These are phyloP conservation scores for Notholithocarpus densiflorus DNA, from an alignment of 306 rosid species.

Conservation along the genomic window DNA sequence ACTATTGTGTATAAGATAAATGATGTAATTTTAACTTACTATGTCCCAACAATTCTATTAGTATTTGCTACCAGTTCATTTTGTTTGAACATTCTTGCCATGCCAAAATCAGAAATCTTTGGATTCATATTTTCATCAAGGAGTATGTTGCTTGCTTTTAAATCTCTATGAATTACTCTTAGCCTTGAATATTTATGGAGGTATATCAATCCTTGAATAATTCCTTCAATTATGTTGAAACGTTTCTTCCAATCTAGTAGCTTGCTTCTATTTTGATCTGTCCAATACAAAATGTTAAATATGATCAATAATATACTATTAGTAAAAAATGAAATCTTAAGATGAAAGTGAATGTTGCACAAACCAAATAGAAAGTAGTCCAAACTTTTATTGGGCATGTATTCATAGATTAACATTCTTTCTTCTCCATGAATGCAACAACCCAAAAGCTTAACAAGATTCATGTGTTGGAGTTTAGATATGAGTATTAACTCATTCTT, in stretches of 20 bases:
- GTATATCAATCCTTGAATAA: constrained; percentile 26
- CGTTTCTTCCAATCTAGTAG: constrained; percentile 23
- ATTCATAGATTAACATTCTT: constrained; percentile 27
- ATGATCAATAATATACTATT: background rate
- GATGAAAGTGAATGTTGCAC: background rate
- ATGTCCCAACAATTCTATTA: background rate
- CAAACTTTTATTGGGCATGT: constrained; percentile 32
- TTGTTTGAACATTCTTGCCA: background rate
- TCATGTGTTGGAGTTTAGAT: constrained; percentile 31
- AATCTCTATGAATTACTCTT: constrained; percentile 14
- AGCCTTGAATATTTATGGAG: constrained; percentile 27
- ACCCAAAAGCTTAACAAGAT: constrained; percentile 28
- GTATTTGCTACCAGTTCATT: constrained; percentile 8
- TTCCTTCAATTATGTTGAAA: constrained; percentile 24
- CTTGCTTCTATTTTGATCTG: constrained; percentile 1
- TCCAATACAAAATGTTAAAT: background rate
- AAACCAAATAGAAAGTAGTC: constrained; percentile 34
- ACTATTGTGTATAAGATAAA: too few relatives aligned
- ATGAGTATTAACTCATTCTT: constrained; percentile 30
- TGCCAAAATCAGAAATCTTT: constrained; percentile 26
- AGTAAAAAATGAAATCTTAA: too few relatives aligned
- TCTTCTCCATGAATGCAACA: constrained; percentile 28
- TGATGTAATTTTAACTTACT: background rate
- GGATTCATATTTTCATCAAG: constrained; percentile 25
- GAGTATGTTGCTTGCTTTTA: constrained; percentile 24